Evolutionary conservation across 2,329 filamentous ascomycete species (phyloP).

Genomic region (Fusarium chuoi): DNA sequence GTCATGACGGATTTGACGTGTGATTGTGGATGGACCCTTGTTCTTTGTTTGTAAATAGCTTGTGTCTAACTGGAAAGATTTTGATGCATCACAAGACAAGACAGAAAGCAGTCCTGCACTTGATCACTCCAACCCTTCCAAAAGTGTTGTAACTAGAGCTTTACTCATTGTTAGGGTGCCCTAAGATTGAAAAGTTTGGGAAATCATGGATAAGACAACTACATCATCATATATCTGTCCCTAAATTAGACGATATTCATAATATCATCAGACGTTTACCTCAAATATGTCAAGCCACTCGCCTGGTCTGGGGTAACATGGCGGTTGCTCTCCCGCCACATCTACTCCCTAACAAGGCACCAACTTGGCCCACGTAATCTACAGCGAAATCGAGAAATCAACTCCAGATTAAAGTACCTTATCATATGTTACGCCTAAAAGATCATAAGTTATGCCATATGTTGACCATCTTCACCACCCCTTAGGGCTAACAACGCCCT

Average conservation of each 20-base stretch:
- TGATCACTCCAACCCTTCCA: not conserved
- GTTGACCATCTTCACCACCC: slow-evolving; percentile 81
- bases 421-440: slow-evolving; percentile 20
- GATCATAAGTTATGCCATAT: slow-evolving; percentile 54
- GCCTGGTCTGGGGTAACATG: not conserved
- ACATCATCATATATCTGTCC: not conserved
- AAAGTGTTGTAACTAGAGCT: no score
- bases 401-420: slow-evolving; percentile 20
- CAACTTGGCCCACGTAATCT: slow-evolving; percentile 17
- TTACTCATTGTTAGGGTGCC: not conserved
- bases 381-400: slow-evolving; percentile 17
- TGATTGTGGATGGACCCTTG: slow-evolving; percentile 37
- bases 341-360: not conserved
- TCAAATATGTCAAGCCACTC: not conserved
- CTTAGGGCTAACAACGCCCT: slow-evolving; percentile 88
- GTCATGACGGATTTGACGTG: slow-evolving; percentile 6
- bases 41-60: not conserved
- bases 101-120: not conserved
- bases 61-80: not conserved
- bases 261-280: not conserved
- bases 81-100: slow-evolving; percentile 1
- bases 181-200: not conserved
- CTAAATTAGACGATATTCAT: not conserved
- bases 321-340: slow-evolving; percentile 19
- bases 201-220: not conserved